Evolutionary conservation across 257 asterid genomes (phyloP).

Genomic region (Solanum sitiens): DNA sequence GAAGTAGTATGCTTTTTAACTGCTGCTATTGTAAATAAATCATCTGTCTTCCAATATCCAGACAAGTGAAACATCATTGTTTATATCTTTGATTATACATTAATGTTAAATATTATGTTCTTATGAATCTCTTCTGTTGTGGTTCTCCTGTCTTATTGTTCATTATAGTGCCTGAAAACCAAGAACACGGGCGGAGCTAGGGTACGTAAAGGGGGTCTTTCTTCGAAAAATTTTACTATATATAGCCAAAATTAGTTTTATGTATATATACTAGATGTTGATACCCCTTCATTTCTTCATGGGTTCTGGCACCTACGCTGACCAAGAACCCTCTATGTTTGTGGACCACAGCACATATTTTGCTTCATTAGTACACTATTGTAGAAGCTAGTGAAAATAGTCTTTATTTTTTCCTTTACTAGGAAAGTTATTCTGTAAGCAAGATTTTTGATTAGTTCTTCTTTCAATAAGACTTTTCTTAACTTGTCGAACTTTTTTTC

Average conservation of each 20-base stretch:
- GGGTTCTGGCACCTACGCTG: neutral
- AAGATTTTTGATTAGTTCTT: neutral
- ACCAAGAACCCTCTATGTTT: neutral
- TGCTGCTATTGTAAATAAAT: conserved; percentile 23
- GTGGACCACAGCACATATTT: neutral
- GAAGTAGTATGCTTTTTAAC: conserved; percentile 3
- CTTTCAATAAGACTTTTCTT: neutral
- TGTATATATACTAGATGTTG: neutral
- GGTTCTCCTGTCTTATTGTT: neutral
- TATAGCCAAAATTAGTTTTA: neutral
- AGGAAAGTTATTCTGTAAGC: neutral
- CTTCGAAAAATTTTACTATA: too few species aligned
- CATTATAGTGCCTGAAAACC: neutral
- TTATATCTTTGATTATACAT: neutral
- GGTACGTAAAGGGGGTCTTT: neutral
- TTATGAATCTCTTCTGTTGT: neutral
- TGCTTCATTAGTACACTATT: neutral
- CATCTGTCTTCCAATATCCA: neutral
- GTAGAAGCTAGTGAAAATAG: neutral
- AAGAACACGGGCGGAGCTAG: neutral
- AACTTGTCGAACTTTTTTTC: neutral
- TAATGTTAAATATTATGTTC: neutral
- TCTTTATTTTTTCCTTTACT: neutral
- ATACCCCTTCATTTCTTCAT: neutral
- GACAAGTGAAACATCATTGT: neutral